Base-by-base conservation (phyloP, 2,329 filamentous ascomycete species). In the Ascochyta rabiei region DNA sequence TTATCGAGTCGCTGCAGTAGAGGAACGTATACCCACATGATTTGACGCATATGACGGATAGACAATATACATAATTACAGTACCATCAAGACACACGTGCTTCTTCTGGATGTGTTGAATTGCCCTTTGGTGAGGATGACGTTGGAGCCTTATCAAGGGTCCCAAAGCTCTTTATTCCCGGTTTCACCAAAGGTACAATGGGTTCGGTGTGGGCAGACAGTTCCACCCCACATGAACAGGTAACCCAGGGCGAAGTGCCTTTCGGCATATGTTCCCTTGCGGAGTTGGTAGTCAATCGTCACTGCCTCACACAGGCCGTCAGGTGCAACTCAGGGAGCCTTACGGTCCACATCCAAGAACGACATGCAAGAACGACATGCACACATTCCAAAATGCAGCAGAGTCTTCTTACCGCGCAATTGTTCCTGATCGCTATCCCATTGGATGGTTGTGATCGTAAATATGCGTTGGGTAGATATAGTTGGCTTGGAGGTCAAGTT, bases 1-100 rank as follows among this genome's bases (percentile, higher is more conserved):
- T 99, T 60, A 86, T 99, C 70, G 95, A 99, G 83, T 72, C 70
- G 45, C 54, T 76, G 61, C 69, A 74, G 69, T 75, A 72, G 48
- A 44, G 38, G 50, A 55, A 50, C 46, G 42, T 47, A 55, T 50
- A 55, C 52, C 52, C 46, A 55, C 33, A 55, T 46, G 46, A 55
- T 55, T 40, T 55, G 46, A 55, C 19, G 47, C 37, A 42, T 26
- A 54, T 33, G 37, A 50, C 31, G 37, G 46, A 50, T 50, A 55
- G 52, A 55, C 31, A 46, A 55, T 39, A 24, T 47, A 48, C 46
- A 33, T 55, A 55, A 55, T 55, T 31, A 55, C 31, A 46, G 21
- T 19, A 40, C 38, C 18, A 12, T 30, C 12, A 43, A 44, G 44
- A 42, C 38, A 23, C 9, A 9, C 38, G 9, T 44, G 19, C 39